Percentiles rank a stretch among this genome's conserved stretches.
These are phyloP conservation scores for Heliamphora pulchella DNA, from an alignment of 179 eudicot species.

Conservation along the genomic window DNA sequence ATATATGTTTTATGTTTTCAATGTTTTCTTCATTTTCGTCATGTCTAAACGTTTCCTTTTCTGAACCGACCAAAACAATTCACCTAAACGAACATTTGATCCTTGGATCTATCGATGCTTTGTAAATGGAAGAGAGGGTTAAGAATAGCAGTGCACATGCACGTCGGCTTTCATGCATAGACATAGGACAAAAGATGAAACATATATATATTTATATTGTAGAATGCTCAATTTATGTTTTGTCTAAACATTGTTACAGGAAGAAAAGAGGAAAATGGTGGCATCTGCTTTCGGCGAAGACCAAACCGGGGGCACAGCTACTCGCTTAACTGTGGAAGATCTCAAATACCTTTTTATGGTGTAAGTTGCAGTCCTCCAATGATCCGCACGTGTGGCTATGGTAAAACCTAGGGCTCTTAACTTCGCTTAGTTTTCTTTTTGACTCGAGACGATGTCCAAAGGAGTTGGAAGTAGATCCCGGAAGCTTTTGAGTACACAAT, in stretches of 20 bases:
- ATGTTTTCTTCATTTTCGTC: no score
- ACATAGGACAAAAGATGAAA: no score
- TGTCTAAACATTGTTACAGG: constrained; percentile 45
- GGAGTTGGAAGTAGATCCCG: not conserved
- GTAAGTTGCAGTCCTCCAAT: not conserved
- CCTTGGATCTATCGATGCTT: no score
- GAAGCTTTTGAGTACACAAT: not conserved
- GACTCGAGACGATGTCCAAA: not conserved
- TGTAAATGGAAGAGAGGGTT: no score
- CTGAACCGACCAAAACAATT: no score
- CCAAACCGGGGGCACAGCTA: constrained; percentile 52
- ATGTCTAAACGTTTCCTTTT: no score
- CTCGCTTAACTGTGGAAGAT: constrained; percentile 74
- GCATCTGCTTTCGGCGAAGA: constrained; percentile 99
- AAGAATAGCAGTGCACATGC: no score
- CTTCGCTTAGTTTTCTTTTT: not conserved
- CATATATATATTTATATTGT: no score
- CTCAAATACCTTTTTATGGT: constrained; percentile 54
- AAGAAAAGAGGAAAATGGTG: constrained; percentile 94
- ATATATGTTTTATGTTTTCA: no score
- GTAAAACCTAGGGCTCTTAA: not conserved
- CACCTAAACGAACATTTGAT: no score
- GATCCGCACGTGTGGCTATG: constrained; percentile 6
- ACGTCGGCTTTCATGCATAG: no score
- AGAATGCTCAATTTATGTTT: not conserved